Base-by-base conservation (phyloP, 192 early-diverging fungal genomes). In the Phycomyces nitens region DNA sequence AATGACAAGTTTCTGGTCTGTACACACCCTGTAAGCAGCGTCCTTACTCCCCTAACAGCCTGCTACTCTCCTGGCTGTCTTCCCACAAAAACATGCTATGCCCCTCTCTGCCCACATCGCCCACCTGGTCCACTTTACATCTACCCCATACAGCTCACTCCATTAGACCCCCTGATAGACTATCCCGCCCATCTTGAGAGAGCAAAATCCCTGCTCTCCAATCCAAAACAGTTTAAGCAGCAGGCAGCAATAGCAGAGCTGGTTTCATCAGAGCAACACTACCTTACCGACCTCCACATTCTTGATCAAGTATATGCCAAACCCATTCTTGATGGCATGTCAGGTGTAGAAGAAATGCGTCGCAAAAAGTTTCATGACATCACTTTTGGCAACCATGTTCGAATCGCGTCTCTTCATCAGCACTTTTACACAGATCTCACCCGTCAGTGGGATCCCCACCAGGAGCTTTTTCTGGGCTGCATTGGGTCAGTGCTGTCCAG, bases 181-280 rank as follows among this genome's bases (percentile, higher is more conserved):
- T 16, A 42, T 22, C 56, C 4, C 34, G 20, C 34, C 18, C 27
- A 39, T 41, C 29, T 27, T 21, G 12, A 20, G 41, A 15, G 29
- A 58, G 56, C 34, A 39, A 22, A n/a, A 44, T 54, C 8, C n/a
- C 22, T 42, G 3, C n/a, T 24, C 4, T 18, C 15, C 39, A 39
- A 54, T 22, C 38, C 21, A 21, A 38, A 52, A 40, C 60, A 69
- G 62, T 41, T 69, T 14, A 63, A 62, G 41, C 41, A 54, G 14
- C 68, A 69, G 47, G 68, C 68, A 11, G 60, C 58, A 0, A 63
- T 69, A 38, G 34, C 53, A 2, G 68, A 69, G 12, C 43, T 69
- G 6, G n/a, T 69, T 21, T 20, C 23, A 5, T 62, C 51, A 21
- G 68, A 69, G 21, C 34, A 43, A 27, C 53, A 58, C 7, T 69